Percentiles rank a stretch among this genome's conserved stretches.
These are phyloP conservation scores for Rhodotorula sp. DNA, from an alignment of 1,284 basidiomycete species.

Conservation along the genomic window DNA sequence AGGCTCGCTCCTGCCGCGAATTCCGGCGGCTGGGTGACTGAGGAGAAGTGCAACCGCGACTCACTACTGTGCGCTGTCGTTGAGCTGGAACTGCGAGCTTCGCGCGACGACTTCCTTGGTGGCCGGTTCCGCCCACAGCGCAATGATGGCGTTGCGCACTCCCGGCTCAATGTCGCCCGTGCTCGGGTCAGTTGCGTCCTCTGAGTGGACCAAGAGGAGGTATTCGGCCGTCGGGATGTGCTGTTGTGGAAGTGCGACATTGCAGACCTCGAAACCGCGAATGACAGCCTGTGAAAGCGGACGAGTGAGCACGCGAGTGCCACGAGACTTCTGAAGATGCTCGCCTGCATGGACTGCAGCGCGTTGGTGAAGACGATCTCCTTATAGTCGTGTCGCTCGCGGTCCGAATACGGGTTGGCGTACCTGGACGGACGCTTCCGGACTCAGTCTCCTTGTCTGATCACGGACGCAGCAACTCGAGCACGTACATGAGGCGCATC, in stretches of 20 bases:
- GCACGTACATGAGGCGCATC: slow-evolving; percentile 25
- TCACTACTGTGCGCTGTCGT: slow-evolving; percentile 34
- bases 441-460: not conserved
- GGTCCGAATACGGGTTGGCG: slow-evolving; percentile 12
- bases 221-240: slow-evolving; percentile 8
- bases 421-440: slow-evolving; percentile 4
- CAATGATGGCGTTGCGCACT: slow-evolving; percentile 45
- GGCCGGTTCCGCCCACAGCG: slow-evolving; percentile 39
- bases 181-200: not conserved
- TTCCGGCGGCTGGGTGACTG: not conserved
- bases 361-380: slow-evolving; percentile 95
- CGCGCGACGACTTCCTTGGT: slow-evolving; percentile 20
- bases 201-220: slow-evolving; percentile 48
- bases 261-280: slow-evolving; percentile 14
- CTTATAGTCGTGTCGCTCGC: slow-evolving; percentile 87
- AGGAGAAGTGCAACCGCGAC: not conserved
- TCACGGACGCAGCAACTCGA: too few species aligned
- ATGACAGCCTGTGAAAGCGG: slow-evolving; percentile 13
- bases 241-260: not conserved
- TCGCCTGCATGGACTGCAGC: slow-evolving; percentile 44
- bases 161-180: slow-evolving; percentile 16
- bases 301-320: not conserved
- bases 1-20: not conserved
- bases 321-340: not conserved
- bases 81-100: slow-evolving; percentile 26